Base-by-base conservation (phyloP, 2,329 filamentous ascomycete genomes). In the Aspergillus neoniger region DNA sequence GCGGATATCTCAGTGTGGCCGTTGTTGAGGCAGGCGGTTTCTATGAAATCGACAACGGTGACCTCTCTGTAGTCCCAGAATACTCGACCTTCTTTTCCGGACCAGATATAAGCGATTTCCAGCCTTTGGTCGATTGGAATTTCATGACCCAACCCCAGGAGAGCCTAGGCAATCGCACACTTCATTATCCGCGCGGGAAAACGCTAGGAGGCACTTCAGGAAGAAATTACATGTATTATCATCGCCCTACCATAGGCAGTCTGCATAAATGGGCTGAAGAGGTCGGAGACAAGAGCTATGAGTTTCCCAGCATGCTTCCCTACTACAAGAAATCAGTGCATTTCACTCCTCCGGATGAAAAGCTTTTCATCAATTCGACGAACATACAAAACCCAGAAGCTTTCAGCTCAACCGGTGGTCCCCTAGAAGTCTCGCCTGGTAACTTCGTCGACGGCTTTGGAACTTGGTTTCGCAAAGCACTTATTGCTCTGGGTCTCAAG, bases 261-360 rank as follows among this genome's bases (percentile, higher is more conserved):
- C 67, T 75, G 58, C 66, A 74, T 53, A 58, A 58, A 50, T 78
- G 76, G 76, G 75, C 75, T 0, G 68, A 77, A 47, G 63, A 69
- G 32, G 74, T 77, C 6, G 72, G 65, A 3, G 76, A 78, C 49
- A 51, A 67, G n/a, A 71, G 65, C 57, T 75, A 72, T 51, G 63
- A 61, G 7, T 74, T 66, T 23, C 65, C 69, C n/a, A 64, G 66
- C 5, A 60, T 71, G 17, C 61, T 70, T 2, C 70, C 69, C 4
- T 75, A 67, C 47, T 74, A 65, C 48, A 59, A 72, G 49, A 71
- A 68, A 55, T 67, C 63, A 2, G 49, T 65, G 5, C 63, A 69
- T 23, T 75, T 71, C 43, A 73, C 70, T 9, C 65, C 67, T 14
- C 72, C 73, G 36, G 57, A 65, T 6, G 56, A 52, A 15, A 44